Evolutionary conservation across 2,329 filamentous ascomycete species (phyloP), one percentile per base, ranked within the genome.

Genomic region (Aspergillus terreus): DNA sequence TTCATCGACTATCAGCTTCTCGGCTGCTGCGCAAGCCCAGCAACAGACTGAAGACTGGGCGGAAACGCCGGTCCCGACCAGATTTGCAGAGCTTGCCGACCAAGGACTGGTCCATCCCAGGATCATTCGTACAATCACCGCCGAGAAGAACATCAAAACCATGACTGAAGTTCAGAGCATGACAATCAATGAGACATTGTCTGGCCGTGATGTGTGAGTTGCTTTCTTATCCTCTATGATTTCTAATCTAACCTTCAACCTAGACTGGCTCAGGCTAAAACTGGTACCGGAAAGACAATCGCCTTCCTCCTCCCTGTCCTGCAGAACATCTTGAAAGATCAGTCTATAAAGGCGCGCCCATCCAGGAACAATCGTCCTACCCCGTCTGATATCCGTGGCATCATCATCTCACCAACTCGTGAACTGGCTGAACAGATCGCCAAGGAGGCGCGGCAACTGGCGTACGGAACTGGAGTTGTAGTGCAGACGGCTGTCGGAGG

Each of bases 221-320:
- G 6, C 11, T 35, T 19, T 2, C 44, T 46, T n/a, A 17, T 38
- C 19, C 19, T 21, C 15, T 23, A 17, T 12, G 7, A 17, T 7
- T 42, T 19, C 17, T 11, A 23, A 72, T 44, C 58, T 64, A 48
- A 63, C 41, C 32, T 49, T 33, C 27, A 30, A 51, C 44, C 11
- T 55, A 90, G 87, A 62, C 80, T 97, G 59, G 94, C 92, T 44
- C 94, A 97, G 76, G 94, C 94, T 53, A 96, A 90, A 75, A 99
- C 94, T 7, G 94, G 94, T 68, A 97, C 94, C 4, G 94, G 94
- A 68, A 99, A 99, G 76, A 99, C 94, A 0, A 76, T 97, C 51
- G 94, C 90, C 33, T 99, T 97, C 77, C 79, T 99, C 21, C 74
- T 97, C 6, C 94, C 94, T 46, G 78, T 91, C 6, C 75, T 97